Base-by-base conservation (phyloP, 768 basidiomycete genomes). In the Leccinum subgranulosum region DNA sequence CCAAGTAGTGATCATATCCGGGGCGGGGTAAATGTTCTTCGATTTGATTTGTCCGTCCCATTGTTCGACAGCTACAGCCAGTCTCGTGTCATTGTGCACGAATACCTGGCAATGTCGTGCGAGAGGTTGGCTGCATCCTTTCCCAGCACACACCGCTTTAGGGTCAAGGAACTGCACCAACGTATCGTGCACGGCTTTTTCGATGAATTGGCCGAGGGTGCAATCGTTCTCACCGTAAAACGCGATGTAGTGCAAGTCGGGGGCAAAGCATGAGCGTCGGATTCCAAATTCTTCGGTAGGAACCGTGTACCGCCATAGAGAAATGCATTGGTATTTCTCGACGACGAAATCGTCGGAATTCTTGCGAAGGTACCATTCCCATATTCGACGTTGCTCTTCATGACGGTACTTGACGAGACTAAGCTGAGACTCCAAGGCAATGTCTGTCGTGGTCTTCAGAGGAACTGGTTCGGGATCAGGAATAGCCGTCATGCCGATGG, bases 341-440 rank as follows among this genome's bases (percentile, higher is more conserved):
- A 95, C 90, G 36, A 90, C 83, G 64, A 98, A 88, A 66, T 92
- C 89, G 66, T 94, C 91, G 12, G 76, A 68, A 67, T 94, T 93
- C 73, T 92, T 90, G 51, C 90, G 84, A 11, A 91, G 76, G 67
- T 96, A 96, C 94, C 94, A 97, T 65, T 94, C 91, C 94, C 95
- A 98, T 28, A 96, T 84, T 45, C 91, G 86, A 36, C 89, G 82
- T 61, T 92, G 89, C 64, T 96, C 93, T 63, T 88, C 87, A 55
- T 94, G 90, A 62, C 87, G 86, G 79, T 86, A 87, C 68, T 88
- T 86, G 39, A 90, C 74, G 36, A 84, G 76, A 49, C 81, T 82
- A 41, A 90, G 82, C 19, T 79, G 81, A 66, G 91, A 92, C 66
- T 94, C 88, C 36, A 86, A 74, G 11, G 79, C 73, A 49, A 97